phyloP scores from a whole-genome alignment of 1,139 yeast species.

The Groenewaldozyma auringiensis region DNA sequence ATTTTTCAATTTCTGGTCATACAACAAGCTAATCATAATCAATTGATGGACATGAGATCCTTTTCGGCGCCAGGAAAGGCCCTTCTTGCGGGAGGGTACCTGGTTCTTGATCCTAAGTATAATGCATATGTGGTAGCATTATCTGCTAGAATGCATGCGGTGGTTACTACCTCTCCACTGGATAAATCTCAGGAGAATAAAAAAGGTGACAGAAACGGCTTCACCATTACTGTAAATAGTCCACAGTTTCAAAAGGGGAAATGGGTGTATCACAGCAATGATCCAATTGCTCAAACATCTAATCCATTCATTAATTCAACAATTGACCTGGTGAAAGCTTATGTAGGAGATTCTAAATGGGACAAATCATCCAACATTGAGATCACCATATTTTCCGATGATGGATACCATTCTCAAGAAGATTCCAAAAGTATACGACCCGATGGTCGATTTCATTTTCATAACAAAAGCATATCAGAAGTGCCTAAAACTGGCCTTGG shows the following conservation, averaged over 20 bases:
- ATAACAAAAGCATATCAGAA: slow-evolving; percentile 49
- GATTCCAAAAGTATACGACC: neutral
- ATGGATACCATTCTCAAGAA: slow-evolving; percentile 77
- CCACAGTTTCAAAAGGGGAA: slow-evolving; percentile 71
- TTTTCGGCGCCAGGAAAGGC: slow-evolving; percentile 97
- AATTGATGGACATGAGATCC: slow-evolving; percentile 17
- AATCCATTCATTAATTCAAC: slow-evolving; percentile 79
- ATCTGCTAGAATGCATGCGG: slow-evolving; percentile 84
- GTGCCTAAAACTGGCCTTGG: slow-evolving; percentile 95
- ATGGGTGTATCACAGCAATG: slow-evolving; percentile 48
- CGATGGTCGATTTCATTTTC: slow-evolving; percentile 48
- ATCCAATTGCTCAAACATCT: slow-evolving; percentile 2
- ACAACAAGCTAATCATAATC: too few species aligned
- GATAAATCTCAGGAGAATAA: neutral
- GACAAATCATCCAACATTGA: slow-evolving; percentile 26
- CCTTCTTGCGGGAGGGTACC: slow-evolving; percentile 85
- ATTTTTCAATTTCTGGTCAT: too few species aligned
- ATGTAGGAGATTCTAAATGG: slow-evolving; percentile 33
- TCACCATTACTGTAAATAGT: slow-evolving; percentile 46
- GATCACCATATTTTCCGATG: slow-evolving; percentile 71
- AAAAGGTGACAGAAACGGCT: slow-evolving; percentile 5
- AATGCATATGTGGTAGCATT: slow-evolving; percentile 78
- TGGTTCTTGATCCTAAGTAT: slow-evolving; percentile 73
- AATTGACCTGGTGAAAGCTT: slow-evolving; percentile 48
- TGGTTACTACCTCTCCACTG: slow-evolving; percentile 33